phyloP scores from a whole-genome alignment of 129 eudicot genomes.

The Lactuca saligna region DNA sequence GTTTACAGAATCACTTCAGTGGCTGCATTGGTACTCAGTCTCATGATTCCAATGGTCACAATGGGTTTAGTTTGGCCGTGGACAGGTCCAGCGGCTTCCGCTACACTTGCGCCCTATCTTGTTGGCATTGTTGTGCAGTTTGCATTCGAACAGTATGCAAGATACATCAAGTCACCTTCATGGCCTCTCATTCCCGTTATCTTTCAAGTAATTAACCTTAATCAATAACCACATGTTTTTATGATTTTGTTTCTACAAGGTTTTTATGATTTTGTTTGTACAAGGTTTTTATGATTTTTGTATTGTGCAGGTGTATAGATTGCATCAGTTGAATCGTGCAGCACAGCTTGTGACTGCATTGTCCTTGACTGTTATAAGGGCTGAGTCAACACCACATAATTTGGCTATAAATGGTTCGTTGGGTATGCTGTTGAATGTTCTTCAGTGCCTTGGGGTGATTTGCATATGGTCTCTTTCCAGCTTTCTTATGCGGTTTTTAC shows the following conservation, averaged over 20 bases:
- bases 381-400: constrained; percentile 89
- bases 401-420: constrained; percentile 84
- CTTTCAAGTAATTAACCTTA: constrained; percentile 62
- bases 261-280: too few species aligned
- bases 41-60: constrained; percentile 85
- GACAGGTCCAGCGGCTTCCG: constrained; percentile 99
- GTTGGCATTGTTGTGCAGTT: constrained; percentile 95
- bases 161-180: constrained; percentile 74
- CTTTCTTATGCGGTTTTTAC: constrained; percentile 80
- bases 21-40: constrained; percentile 80
- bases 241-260: not conserved
- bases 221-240: not conserved
- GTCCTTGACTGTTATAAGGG: constrained; percentile 89
- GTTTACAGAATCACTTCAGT: constrained; percentile 82
- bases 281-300: not conserved
- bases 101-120: constrained; percentile 96
- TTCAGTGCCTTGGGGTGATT: constrained; percentile 85
- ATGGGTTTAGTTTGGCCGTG: constrained; percentile 99
- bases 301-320: constrained; percentile 69
- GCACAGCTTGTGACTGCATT: constrained; percentile 97
- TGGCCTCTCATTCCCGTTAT: constrained; percentile 90
- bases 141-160: constrained; percentile 94
- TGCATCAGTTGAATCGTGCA: constrained; percentile 95
- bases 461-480: constrained; percentile 97
- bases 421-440: constrained; percentile 80